phyloP scores from a whole-genome alignment of 768 basidiomycete species.

The Dacryopinax primogenitus region DNA sequence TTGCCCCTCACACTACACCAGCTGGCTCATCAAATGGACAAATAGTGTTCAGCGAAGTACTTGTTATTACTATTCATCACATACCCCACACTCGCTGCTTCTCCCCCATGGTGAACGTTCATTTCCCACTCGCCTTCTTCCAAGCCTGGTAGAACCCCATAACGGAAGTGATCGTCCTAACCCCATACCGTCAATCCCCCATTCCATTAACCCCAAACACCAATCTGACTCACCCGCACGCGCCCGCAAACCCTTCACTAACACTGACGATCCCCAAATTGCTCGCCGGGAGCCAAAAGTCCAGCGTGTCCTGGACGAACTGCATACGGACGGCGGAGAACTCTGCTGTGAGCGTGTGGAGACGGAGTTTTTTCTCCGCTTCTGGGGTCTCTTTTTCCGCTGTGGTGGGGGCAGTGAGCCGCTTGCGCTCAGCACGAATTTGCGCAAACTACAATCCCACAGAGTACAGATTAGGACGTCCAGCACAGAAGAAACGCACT shows the following conservation, averaged over 20 bases:
- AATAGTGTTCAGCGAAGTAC: too few species aligned
- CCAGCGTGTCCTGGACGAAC: constrained; percentile 70
- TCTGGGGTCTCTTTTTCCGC: constrained; percentile 15
- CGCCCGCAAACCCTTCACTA: constrained; percentile 75
- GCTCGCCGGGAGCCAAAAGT: constrained; percentile 82
- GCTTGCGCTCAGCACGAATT: neutral
- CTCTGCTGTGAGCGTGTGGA: constrained; percentile 23
- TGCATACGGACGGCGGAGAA: constrained; percentile 59
- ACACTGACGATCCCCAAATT: constrained; percentile 60
- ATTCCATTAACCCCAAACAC: neutral
- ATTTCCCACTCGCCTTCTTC: constrained; percentile 1
- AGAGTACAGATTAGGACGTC: neutral
- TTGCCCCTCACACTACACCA: too few species aligned
- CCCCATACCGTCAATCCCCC: neutral
- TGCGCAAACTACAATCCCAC: neutral
- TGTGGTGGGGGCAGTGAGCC: neutral
- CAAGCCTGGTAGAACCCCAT: neutral
- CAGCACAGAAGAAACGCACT: neutral
- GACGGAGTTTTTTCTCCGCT: neutral
- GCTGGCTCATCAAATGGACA: too few species aligned
- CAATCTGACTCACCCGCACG: constrained; percentile 54
- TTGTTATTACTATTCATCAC: too few species aligned
- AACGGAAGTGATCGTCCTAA: constrained; percentile 2
- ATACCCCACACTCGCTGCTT: neutral
- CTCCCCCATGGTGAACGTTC: too few species aligned